Evolutionary conservation across 2,329 filamentous ascomycete species (phyloP).

Genomic region (Fusarium foetens): DNA sequence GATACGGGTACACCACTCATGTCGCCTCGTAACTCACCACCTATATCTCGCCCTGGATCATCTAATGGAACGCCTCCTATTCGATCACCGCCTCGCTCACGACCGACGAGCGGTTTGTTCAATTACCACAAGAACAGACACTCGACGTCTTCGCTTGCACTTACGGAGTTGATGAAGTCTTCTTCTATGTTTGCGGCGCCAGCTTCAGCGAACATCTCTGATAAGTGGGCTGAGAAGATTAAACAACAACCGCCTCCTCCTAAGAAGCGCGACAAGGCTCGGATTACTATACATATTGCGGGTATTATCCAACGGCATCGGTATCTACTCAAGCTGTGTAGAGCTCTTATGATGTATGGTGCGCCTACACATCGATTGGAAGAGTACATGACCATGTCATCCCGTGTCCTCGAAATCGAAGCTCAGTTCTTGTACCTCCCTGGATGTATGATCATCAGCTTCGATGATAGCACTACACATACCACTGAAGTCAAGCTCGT

Average conservation of each 20-base stretch:
- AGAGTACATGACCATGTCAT: constrained; percentile 91
- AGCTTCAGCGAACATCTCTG: constrained; percentile 57
- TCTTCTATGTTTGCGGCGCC: constrained; percentile 63
- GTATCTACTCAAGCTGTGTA: constrained; percentile 86
- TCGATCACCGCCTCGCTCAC: constrained; percentile 47
- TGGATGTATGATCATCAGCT: constrained; percentile 93
- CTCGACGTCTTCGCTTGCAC: constrained; percentile 57
- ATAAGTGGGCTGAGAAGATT: constrained; percentile 57
- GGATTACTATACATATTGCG: constrained; percentile 69
- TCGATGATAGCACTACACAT: constrained; percentile 78
- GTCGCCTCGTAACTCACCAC: constrained; percentile 56
- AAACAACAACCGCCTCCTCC: constrained; percentile 50
- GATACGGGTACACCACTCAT: constrained; percentile 52
- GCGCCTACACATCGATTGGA: constrained; percentile 92
- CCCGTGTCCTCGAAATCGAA: constrained; percentile 88
- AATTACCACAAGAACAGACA: constrained; percentile 54
- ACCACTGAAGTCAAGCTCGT: constrained; percentile 85
- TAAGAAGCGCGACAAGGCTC: constrained; percentile 52
- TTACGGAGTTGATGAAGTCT: constrained; percentile 64
- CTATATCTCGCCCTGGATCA: constrained; percentile 54
- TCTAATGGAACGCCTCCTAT: constrained; percentile 43
- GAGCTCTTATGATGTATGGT: constrained; percentile 87
- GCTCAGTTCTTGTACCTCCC: constrained; percentile 91
- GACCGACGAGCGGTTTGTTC: constrained; percentile 54
- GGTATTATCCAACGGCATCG: constrained; percentile 80